These are phyloP conservation scores for Erigeron philadelphicus DNA, from an alignment of 140 eudicot genomes.

Conservation along the genomic window DNA sequence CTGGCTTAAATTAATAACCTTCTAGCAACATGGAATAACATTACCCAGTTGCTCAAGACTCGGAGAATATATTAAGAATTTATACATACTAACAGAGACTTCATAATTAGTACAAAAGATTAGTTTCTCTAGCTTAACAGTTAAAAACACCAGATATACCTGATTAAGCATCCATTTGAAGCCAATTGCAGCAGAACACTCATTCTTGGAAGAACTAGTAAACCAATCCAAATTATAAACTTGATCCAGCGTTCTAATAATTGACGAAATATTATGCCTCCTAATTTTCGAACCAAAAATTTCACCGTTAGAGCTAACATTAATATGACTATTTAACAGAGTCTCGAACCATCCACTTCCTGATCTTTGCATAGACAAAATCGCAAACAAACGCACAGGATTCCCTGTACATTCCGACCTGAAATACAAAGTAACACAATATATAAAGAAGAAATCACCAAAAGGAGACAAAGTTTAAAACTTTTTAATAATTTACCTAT, in stretches of 20 bases:
- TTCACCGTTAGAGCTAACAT: slow-evolving; percentile 74
- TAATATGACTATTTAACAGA: slow-evolving; percentile 56
- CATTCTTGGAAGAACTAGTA: slow-evolving; percentile 69
- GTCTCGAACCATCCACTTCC: slow-evolving; percentile 94
- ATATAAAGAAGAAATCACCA: neutral
- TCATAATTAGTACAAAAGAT: no score
- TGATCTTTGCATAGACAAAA: slow-evolving; percentile 73
- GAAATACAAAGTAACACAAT: slow-evolving; percentile 15
- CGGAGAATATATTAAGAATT: no score
- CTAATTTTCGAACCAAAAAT: slow-evolving; percentile 51
- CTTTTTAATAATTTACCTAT: slow-evolving; percentile 36
- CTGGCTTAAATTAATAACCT: no score
- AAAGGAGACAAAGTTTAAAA: neutral
- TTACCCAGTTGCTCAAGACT: no score
- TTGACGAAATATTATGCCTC: slow-evolving; percentile 48
- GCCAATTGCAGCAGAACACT: slow-evolving; percentile 75
- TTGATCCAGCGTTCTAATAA: slow-evolving; percentile 49
- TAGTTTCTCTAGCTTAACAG: neutral
- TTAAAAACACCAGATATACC: slow-evolving; percentile 27
- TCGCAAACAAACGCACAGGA: slow-evolving; percentile 64
- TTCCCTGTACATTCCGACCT: slow-evolving; percentile 67
- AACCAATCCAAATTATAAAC: slow-evolving; percentile 69
- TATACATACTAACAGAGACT: no score
- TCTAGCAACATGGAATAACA: no score
- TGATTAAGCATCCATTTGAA: slow-evolving; percentile 93